Evolutionary conservation across 352 stramenopile genomes (phyloP), one percentile per base, ranked within the genome.

Genomic region (Phytophthora sp.): DNA sequence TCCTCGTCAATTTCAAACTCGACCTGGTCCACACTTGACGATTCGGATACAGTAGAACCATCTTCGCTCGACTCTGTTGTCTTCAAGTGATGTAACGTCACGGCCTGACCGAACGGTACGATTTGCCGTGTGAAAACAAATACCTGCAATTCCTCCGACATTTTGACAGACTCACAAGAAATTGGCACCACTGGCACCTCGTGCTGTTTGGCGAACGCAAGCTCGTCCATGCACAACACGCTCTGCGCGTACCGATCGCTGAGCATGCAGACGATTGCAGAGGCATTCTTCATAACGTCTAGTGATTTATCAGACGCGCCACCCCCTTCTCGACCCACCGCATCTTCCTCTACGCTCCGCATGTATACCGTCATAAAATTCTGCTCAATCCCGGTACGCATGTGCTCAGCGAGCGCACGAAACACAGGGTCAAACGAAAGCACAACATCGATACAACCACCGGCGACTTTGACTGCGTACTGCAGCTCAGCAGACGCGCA

Each of bases 51-150:
- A 16, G 57, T 64, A 35, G 57, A 63, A 15, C 39, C 61, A 18
- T 73, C 30, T 36, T 69, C 54, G 12, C 56, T 60, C 15, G 41
- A 33, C 15, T 66, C 63, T 16, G 58, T 56, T 30, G 66, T 49
- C 20, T 71, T 73, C 15, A 68, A 77, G 56, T 77, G 70, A 54
- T 70, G 82, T 20, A 69, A 82, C 15, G 71, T 79, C 57, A 91
- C 77, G 2, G 79, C 77, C 20, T 85, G 75, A 18, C 72, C 63
- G 47, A 94, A 93, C 16, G 86, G 85, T 23, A 94, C 85, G 33
- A 94, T 90, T 59, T 93, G 84, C 4, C 86, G 78, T 8, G 84
- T 93, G 63, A 87, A 92, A 16, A 93, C 59, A 46, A 90, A 93
- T 33, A 92, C 71, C 56, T 93, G 83, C 26, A 94, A 72, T 51